A percentile compares a stretch with the other conserved stretches of the same genome.
Conservation (phyloP, 768 basidiomycete genomes). For the Lactarius tabidus region DNA sequence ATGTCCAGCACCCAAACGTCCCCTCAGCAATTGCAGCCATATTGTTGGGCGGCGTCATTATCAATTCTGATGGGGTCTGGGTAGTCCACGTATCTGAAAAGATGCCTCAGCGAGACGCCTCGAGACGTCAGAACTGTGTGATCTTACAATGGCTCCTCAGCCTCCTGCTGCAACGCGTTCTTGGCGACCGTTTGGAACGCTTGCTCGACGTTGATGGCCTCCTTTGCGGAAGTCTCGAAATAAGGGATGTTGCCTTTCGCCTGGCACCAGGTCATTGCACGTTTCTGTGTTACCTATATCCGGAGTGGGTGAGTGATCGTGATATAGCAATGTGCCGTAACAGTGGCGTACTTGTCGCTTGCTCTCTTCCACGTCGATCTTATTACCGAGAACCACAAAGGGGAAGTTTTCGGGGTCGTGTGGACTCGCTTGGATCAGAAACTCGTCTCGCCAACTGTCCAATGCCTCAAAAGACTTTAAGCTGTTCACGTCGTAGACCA, state of each 20-base stretch:
- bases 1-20: slow-evolving; percentile 4
- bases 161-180: slow-evolving; percentile 97
- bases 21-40: slow-evolving; percentile 83
- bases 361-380: slow-evolving; percentile 99
- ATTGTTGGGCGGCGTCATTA: slow-evolving; percentile 85
- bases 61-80: slow-evolving; percentile 98
- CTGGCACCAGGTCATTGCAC: slow-evolving; percentile 99
- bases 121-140: slow-evolving; percentile 17
- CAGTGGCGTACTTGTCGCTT: slow-evolving; percentile 77
- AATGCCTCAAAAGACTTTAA: slow-evolving; percentile 97
- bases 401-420: slow-evolving; percentile 99
- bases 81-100: slow-evolving; percentile 88
- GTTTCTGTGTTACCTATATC: slow-evolving; percentile 91
- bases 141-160: slow-evolving; percentile 88
- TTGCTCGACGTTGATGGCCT: slow-evolving; percentile 99
- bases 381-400: slow-evolving; percentile 99
- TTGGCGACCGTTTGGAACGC: slow-evolving; percentile 99
- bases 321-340: not conserved
- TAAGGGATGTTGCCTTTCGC: slow-evolving; percentile 99
- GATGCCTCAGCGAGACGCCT: slow-evolving; percentile 22
- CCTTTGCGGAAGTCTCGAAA: slow-evolving; percentile 99
- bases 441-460: slow-evolving; percentile 99
- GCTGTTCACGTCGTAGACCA: slow-evolving; percentile 99
- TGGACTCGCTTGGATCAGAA: slow-evolving; percentile 97
- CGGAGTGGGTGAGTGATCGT: not conserved